Base-by-base conservation (phyloP, 768 basidiomycete genomes). In the Gyrodon lividus region DNA sequence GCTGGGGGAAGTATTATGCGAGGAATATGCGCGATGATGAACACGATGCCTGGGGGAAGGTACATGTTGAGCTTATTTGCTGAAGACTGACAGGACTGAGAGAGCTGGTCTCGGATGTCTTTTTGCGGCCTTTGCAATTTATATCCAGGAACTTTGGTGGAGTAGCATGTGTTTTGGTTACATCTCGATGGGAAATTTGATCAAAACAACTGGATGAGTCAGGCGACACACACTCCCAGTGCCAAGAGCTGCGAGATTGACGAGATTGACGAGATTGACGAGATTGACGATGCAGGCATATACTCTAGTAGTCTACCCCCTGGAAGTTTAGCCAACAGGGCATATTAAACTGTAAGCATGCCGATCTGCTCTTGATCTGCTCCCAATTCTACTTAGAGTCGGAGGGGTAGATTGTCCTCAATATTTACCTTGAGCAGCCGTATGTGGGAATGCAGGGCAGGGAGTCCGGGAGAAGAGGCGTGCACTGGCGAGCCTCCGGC, bases 31-130 rank as follows among this genome's bases (percentile, higher is more conserved):
- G 52, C 48, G 14, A 59, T 20, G 41, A 71, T 43, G 43, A 64
- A 67, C 14, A 59, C 51, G 35, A 69, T 57, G 28, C 72, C 70
- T 7, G 72, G 72, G 5, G 72, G 70, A 0, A 72, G 58, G n/a
- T 56, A 50, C 65, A 68, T 69, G 49, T 33, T 34, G 47, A n/a
- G 10, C 20, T 17, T 39, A 38, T 44, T 52, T 26, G 31, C 12
- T 30, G 22, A 13, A 28, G 31, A 10, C 8, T 8, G n/a, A n/a
- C n/a, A 37, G 22, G 40, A 35, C 16, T 26, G 43, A 16, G 28
- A 6, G 28, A 43, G 38, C 19, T 6, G 16, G 38, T 24, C 48
- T 50, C 59, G 51, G 59, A 51, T 48, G 42, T 8, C 20, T 6
- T 31, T 31, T n/a, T n/a, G n/a, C n/a, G 30, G 12, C 30, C 30